Base-by-base conservation (phyloP, 176 grass and related monocot genomes). In the Zea luxurians region DNA sequence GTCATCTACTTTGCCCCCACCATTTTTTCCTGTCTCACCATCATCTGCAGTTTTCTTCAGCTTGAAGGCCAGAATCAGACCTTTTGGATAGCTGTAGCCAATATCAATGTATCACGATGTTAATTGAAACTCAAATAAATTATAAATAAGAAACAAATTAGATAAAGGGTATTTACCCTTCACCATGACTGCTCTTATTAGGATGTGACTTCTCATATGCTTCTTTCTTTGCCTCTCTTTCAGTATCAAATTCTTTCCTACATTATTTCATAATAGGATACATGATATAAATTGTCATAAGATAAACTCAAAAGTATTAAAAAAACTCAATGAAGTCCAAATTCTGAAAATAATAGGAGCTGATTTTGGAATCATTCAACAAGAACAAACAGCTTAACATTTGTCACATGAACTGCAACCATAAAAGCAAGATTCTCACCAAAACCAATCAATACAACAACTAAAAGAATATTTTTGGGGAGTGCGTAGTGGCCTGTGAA, bases 201-300 rank as follows among this genome's bases (percentile, higher is more conserved):
- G 61, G 71, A 9, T 40, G 35, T 16, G 49, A 75, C 73, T 82
- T 97, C 66, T 85, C 81, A 75, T 62, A 83, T 71, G 81, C 83
- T 75, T 77, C 62, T 69, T 48, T 80, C 71, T 86, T 86, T 55
- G 16, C 71, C 74, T 85, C 85, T 78, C 89, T 89, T 89, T 99
- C 83, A 85, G 44, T 70, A 89, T 99, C 96, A 82, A 94, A 95
- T 74, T 99, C 92, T 66, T 95, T 95, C 83, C 96, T 99, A 65
- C 81, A 85, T 87, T 81, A 69, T 71, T 83, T 74, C 68, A 87
- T 66, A n/a, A 73, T 61, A 20, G 37, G 40, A 72, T 64, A 73
- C 49, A 70, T 3, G 13, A 77, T 79, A 81, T 37, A 72, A 5
- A 70, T 18, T 64, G 54, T 45, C 62, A 79, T 71, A 49, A 52